phyloP scores from a whole-genome alignment of 1,284 basidiomycete genomes.

The Macrocystidia cucumis region DNA sequence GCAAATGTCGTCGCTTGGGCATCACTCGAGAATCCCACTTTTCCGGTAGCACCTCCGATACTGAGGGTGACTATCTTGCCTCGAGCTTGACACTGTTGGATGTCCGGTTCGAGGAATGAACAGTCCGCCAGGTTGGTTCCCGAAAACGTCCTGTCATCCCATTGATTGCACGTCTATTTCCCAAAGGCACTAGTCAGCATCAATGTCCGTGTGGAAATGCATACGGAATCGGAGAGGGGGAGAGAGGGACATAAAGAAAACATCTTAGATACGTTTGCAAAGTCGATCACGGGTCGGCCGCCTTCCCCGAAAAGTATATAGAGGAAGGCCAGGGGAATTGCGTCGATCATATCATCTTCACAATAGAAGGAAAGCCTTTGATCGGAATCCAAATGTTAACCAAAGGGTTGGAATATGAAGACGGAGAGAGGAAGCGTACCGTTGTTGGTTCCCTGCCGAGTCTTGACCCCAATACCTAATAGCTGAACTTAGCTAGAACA shows the following conservation, averaged over 20 bases:
- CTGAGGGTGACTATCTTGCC: slow-evolving; percentile 58
- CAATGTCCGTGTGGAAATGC: background rate
- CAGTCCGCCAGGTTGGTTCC: slow-evolving; percentile 51
- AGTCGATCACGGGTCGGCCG: slow-evolving; percentile 43
- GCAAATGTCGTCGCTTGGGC: slow-evolving; percentile 40
- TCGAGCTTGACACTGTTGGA: slow-evolving; percentile 47
- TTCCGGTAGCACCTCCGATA: slow-evolving; percentile 49
- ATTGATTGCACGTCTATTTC: slow-evolving; percentile 36
- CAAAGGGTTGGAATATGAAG: slow-evolving; percentile 21
- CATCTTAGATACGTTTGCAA: slow-evolving; percentile 44
- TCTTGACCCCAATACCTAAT: slow-evolving; percentile 34
- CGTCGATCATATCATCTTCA: slow-evolving; percentile 39
- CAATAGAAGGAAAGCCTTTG: slow-evolving; percentile 17
- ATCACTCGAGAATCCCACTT: slow-evolving; percentile 40
- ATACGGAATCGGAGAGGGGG: slow-evolving; percentile 1
- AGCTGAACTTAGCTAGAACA: background rate
- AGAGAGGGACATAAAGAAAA: too few relatives aligned
- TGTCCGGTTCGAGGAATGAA: slow-evolving; percentile 40
- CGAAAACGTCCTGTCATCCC: slow-evolving; percentile 30
- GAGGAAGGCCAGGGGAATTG: slow-evolving; percentile 49
- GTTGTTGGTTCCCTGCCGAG: slow-evolving; percentile 38
- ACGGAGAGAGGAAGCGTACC: slow-evolving; percentile 22
- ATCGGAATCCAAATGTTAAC: background rate
- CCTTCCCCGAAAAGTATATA: slow-evolving; percentile 46
- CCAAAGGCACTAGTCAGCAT: background rate